Evolutionary conservation across 805 yeast species (phyloP).

Genomic region (Zygoascus biomembranicola): DNA sequence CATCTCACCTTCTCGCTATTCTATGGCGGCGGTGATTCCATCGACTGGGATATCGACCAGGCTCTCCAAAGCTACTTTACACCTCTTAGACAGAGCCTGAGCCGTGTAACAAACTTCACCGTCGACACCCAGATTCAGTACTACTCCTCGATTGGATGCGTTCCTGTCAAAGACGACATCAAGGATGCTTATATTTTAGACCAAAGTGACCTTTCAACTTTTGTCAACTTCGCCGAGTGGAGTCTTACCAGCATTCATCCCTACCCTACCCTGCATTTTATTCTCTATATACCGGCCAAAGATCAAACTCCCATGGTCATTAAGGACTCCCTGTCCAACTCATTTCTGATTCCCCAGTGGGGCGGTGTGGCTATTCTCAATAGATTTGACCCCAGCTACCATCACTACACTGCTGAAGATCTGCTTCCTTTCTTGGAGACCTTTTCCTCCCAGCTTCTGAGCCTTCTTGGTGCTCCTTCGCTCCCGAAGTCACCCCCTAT

Average conservation of each 20-base stretch:
- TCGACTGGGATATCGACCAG: slow-evolving; percentile 65
- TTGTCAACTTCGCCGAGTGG: slow-evolving; percentile 84
- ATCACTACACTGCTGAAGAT: slow-evolving; percentile 30
- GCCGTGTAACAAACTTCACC: slow-evolving; percentile 58
- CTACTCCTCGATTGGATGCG: slow-evolving; percentile 37
- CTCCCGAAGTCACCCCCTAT: slow-evolving; percentile 50
- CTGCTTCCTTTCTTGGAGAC: slow-evolving; percentile 53
- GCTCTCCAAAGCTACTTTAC: slow-evolving; percentile 43
- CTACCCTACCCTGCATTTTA: slow-evolving; percentile 64
- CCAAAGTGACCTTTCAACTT: slow-evolving; percentile 55
- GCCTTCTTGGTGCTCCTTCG: slow-evolving; percentile 60
- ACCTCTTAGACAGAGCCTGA: slow-evolving; percentile 47
- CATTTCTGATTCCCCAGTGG: slow-evolving; percentile 82
- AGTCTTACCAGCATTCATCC: slow-evolving; percentile 48
- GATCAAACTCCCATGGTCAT: slow-evolving; percentile 42
- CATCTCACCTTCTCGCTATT: slow-evolving; percentile 72
- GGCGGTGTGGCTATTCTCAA: slow-evolving; percentile 64
- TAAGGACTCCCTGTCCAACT: slow-evolving; percentile 39
- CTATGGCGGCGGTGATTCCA: slow-evolving; percentile 47
- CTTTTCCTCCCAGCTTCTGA: slow-evolving; percentile 68
- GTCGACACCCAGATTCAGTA: slow-evolving; percentile 73
- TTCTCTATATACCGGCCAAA: slow-evolving; percentile 53
- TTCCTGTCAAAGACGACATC: slow-evolving; percentile 7
- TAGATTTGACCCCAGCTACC: slow-evolving; percentile 19
- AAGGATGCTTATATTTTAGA: slow-evolving; percentile 32